Percentiles rank a stretch among this genome's conserved stretches.
Evolutionary conservation across 768 basidiomycete genomes (phyloP).

Genomic region (Tylopilus rubrobrunneus): DNA sequence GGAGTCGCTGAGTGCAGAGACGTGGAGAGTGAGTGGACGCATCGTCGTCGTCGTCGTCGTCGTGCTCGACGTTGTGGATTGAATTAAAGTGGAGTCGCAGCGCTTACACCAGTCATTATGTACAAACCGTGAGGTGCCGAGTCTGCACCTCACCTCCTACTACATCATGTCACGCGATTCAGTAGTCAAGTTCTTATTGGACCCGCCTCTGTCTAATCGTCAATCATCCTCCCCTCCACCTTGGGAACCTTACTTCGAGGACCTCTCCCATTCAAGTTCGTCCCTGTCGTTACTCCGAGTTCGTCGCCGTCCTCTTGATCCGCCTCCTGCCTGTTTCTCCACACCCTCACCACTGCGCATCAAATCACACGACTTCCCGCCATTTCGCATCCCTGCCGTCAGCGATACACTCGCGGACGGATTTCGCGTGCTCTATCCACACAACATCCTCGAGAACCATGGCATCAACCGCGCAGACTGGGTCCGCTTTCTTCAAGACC

Average conservation of each 20-base stretch:
- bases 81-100: not conserved
- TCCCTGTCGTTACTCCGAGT: not conserved
- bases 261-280: slow-evolving; percentile 7
- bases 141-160: too few species aligned
- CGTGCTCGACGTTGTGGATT: not conserved
- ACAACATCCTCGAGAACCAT: slow-evolving; percentile 23
- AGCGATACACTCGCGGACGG: slow-evolving; percentile 21
- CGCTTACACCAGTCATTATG: not conserved
- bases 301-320: slow-evolving; percentile 28
- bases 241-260: slow-evolving; percentile 29
- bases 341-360: slow-evolving; percentile 25
- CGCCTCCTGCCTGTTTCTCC: slow-evolving; percentile 30
- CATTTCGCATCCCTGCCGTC: slow-evolving; percentile 24
- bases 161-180: slow-evolving; percentile 5
- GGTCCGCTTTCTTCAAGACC: slow-evolving; percentile 29
- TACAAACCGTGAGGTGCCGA: too few species aligned
- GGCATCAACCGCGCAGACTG: slow-evolving; percentile 26
- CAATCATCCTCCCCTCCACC: slow-evolving; percentile 15
- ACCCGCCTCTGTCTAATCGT: not conserved
- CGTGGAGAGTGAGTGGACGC: slow-evolving; percentile 65
- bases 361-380: slow-evolving; percentile 25
- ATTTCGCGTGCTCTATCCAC: slow-evolving; percentile 27
- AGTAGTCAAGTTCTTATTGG: not conserved
- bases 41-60: slow-evolving; percentile 27
- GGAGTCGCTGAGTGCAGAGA: slow-evolving; percentile 69